Conservation (phyloP, 1,284 basidiomycete species). For the Ganoderma leucocontextum region DNA sequence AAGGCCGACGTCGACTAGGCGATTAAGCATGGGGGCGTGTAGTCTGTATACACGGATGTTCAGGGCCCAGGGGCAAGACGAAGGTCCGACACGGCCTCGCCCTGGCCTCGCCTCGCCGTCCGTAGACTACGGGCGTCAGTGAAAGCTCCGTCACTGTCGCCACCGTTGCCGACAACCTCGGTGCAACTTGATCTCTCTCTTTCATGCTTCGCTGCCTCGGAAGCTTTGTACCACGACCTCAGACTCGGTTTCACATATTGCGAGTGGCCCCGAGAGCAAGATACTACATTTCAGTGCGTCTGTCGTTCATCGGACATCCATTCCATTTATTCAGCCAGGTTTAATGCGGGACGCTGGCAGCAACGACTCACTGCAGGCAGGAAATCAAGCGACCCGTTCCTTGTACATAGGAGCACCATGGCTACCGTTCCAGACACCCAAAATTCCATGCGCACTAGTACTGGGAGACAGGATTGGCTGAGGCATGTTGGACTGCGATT, state of each 20-base stretch:
- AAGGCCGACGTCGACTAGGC: no score
- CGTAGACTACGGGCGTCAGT: no score
- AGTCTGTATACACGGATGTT: no score
- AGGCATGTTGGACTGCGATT: slow-evolving; percentile 12
- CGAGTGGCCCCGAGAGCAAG: neutral
- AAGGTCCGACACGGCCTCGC: no score
- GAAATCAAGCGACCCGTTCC: neutral
- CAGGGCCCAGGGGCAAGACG: no score
- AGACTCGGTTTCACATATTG: neutral
- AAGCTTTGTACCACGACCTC: neutral
- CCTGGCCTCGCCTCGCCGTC: no score
- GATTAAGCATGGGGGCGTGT: no score
- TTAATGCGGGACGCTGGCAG: no score
- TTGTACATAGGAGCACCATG: neutral
- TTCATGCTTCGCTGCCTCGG: neutral
- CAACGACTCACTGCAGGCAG: neutral
- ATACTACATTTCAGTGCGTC: neutral
- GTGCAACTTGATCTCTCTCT: neutral
- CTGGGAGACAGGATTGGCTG: slow-evolving; percentile 14
- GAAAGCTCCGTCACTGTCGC: no score
- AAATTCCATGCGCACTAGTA: neutral
- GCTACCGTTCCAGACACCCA: neutral
- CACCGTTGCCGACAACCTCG: neutral
- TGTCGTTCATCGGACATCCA: neutral
- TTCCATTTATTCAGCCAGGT: neutral